phyloP scores from a whole-genome alignment of 768 basidiomycete species.

The Psilocybe tampanensis region DNA sequence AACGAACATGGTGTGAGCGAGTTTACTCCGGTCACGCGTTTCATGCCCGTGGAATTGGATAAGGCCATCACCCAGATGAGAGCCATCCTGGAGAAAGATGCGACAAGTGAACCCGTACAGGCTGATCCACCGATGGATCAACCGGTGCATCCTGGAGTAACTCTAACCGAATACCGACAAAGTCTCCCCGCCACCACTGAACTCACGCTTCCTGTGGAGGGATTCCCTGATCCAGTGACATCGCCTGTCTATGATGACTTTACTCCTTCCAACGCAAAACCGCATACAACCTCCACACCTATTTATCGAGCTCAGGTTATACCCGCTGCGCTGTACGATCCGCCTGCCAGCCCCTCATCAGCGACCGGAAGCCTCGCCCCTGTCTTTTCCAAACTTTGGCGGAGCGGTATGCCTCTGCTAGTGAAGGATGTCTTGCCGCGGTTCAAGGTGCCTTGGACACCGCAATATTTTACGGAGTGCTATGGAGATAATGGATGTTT shows the following conservation, averaged over 20 bases:
- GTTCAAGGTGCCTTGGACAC: constrained; percentile 78
- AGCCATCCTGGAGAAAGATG: constrained; percentile 36
- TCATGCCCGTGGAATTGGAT: constrained; percentile 63
- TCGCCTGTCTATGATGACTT: constrained; percentile 24
- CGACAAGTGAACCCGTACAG: background rate
- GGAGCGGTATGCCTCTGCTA: constrained; percentile 72
- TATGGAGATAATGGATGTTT: constrained; percentile 66
- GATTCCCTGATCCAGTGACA: constrained; percentile 21
- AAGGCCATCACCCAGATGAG: constrained; percentile 74
- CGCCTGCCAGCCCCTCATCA: background rate
- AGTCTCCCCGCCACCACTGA: background rate
- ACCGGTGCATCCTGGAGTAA: background rate
- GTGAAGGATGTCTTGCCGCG: constrained; percentile 66
- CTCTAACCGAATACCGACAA: background rate
- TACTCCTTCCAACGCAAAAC: constrained; percentile 27
- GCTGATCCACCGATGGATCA: background rate
- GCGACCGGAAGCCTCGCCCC: background rate
- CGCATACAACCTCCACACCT: constrained; percentile 30
- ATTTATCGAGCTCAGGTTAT: constrained; percentile 23
- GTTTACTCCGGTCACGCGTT: constrained; percentile 83
- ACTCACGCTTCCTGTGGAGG: background rate
- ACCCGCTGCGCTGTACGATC: constrained; percentile 23
- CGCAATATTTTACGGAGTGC: constrained; percentile 74
- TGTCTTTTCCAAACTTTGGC: constrained; percentile 48
- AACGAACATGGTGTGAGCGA: constrained; percentile 68